A percentile compares a stretch with the other conserved stretches of the same genome.
Conservation (phyloP, 2,329 filamentous ascomycete genomes). For the Malbranchea zuffiana region DNA sequence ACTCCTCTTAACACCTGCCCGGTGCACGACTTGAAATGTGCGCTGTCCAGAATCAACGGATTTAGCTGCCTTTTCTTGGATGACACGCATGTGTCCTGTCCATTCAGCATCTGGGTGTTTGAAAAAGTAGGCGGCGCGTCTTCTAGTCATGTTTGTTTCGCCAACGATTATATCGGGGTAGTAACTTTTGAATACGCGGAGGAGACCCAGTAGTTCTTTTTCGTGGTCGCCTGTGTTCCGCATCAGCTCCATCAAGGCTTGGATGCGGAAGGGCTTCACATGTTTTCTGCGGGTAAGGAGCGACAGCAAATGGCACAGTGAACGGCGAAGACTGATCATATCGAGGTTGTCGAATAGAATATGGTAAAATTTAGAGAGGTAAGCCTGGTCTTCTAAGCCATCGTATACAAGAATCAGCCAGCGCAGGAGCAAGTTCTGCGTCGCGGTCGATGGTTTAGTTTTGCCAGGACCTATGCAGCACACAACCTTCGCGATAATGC, state of each 20-base stretch:
- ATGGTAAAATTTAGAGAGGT: conserved; percentile 59
- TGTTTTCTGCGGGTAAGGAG: conserved; percentile 70
- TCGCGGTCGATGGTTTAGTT: conserved; percentile 58
- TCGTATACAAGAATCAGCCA: conserved; percentile 73
- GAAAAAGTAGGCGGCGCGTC: conserved; percentile 26
- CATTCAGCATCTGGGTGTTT: conserved; percentile 67
- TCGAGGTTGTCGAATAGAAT: conserved; percentile 74
- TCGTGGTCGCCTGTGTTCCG: conserved; percentile 52
- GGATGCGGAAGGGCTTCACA: conserved; percentile 73
- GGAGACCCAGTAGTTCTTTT: conserved; percentile 58
- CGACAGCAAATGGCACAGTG: conserved; percentile 65
- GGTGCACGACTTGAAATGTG: conserved; percentile 54
- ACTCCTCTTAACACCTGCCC: conserved; percentile 39
- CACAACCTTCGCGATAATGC: conserved; percentile 54
- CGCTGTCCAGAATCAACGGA: conserved; percentile 34
- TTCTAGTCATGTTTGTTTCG: conserved; percentile 42
- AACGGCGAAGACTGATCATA: conserved; percentile 61
- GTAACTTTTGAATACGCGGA: conserved; percentile 81
- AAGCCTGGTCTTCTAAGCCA: conserved; percentile 50
- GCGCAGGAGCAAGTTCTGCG: conserved; percentile 60
- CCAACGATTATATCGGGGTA: conserved; percentile 80
- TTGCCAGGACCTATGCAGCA: conserved; percentile 67
- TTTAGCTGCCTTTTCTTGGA: conserved; percentile 46
- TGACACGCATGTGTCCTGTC: conserved; percentile 54
- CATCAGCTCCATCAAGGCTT: conserved; percentile 50